phyloP scores from a whole-genome alignment of 257 asterid genomes.

The Leptodermis oblonga region DNA sequence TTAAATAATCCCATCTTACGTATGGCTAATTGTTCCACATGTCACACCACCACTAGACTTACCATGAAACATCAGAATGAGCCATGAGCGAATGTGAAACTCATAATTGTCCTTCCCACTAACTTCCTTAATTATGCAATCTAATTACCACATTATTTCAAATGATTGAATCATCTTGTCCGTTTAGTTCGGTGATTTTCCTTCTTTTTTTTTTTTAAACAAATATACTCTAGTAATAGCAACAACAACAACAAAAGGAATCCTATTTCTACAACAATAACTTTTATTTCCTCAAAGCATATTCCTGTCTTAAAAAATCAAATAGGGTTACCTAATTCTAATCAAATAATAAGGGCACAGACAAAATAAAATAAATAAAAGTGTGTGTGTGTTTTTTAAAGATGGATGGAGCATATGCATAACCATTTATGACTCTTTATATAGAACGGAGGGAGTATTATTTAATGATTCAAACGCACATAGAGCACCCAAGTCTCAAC shows the following conservation, averaged over 20 bases:
- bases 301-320: no score
- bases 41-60: neutral
- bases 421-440: no score
- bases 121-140: conserved; percentile 2
- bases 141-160: neutral
- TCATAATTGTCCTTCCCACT: conserved; percentile 11
- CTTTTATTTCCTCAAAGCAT: no score
- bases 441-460: neutral
- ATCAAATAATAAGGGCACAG: no score
- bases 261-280: no score
- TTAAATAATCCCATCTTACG: neutral
- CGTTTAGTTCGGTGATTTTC: neutral
- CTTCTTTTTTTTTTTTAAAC: no score
- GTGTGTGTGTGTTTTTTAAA: no score
- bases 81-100: neutral
- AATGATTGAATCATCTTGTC: neutral
- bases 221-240: no score
- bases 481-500: neutral
- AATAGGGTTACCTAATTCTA: no score
- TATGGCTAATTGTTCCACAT: neutral
- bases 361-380: no score
- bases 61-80: neutral
- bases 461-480: neutral
- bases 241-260: no score
- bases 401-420: no score